Conservation (phyloP, 1,139 yeast species). For the Diutina pseudorugosa region DNA sequence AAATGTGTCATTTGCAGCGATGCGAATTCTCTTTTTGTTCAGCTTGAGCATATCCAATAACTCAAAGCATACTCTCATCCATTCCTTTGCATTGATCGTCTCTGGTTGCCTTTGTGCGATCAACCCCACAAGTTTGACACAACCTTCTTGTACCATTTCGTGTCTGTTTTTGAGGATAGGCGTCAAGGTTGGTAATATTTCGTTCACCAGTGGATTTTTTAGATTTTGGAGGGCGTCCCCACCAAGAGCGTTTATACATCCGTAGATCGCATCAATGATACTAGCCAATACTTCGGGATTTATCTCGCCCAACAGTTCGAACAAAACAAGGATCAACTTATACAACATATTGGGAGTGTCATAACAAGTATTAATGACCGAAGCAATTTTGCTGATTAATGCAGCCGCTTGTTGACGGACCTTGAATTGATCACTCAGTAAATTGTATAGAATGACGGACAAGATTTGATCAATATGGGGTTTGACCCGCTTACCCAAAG, state of each 20-base stretch:
- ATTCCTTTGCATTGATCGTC: conserved; percentile 80
- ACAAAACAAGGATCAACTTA: conserved; percentile 64
- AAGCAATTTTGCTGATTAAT: conserved; percentile 53
- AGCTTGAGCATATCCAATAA: conserved; percentile 82
- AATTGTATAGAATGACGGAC: conserved; percentile 59
- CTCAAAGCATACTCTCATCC: conserved; percentile 96
- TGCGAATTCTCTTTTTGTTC: conserved; percentile 63
- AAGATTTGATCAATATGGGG: conserved; percentile 71
- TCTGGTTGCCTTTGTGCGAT: conserved; percentile 82
- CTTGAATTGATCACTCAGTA: conserved; percentile 62
- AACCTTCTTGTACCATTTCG: conserved; percentile 82
- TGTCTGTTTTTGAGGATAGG: conserved; percentile 87
- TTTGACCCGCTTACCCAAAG: conserved; percentile 56
- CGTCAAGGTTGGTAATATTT: conserved; percentile 75
- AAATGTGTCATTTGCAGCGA: conserved; percentile 83
- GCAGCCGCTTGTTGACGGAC: conserved; percentile 84
- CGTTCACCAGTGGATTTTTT: conserved; percentile 73
- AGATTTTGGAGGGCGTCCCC: conserved; percentile 34
- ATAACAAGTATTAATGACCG: conserved; percentile 28
- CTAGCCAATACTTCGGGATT: conserved; percentile 92
- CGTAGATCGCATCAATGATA: conserved; percentile 55
- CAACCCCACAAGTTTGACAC: conserved; percentile 69
- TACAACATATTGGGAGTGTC: conserved; percentile 27
- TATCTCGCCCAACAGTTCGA: conserved; percentile 90
- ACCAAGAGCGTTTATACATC: conserved; percentile 17